A percentile compares a stretch with the other conserved stretches of the same genome.
These are phyloP conservation scores for Lichtheimia ramosa DNA, from an alignment of 371 early-diverging fungal genomes.

Conservation along the genomic window DNA sequence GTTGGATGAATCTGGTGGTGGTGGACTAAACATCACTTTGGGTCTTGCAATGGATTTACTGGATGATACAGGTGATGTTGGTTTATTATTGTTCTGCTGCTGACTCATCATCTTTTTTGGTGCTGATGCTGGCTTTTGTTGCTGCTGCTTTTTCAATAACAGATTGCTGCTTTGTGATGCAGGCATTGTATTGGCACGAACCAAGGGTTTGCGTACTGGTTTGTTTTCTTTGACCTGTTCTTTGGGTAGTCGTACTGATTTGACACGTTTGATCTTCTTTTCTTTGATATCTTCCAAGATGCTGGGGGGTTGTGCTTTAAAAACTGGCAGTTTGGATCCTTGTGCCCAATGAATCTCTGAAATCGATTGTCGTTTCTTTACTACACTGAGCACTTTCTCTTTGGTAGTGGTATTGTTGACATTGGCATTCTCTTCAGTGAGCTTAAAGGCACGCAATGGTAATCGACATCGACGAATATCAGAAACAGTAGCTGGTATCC, in stretches of 20 bases:
- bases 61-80: slow-evolving; percentile 3
- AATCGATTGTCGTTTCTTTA: slow-evolving; percentile 37
- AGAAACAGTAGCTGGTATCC: background rate
- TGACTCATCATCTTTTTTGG: no score
- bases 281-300: background rate
- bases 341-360: slow-evolving; percentile 36
- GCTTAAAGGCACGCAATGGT: slow-evolving; percentile 38
- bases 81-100: background rate
- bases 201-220: slow-evolving; percentile 14
- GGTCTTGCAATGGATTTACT: background rate
- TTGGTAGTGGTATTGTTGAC: slow-evolving; percentile 22
- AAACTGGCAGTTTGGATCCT: slow-evolving; percentile 44
- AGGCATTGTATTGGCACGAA: slow-evolving; percentile 23
- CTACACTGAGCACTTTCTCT: slow-evolving; percentile 35
- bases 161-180: slow-evolving; percentile 11
- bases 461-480: slow-evolving; percentile 31
- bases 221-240: background rate
- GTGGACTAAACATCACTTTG: slow-evolving; percentile 11
- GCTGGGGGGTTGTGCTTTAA: slow-evolving; percentile 18
- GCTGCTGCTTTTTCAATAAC: background rate
- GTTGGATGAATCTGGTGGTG: background rate
- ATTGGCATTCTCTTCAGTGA: slow-evolving; percentile 23
- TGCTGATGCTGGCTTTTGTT: no score
- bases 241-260: slow-evolving; percentile 13
- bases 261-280: slow-evolving; percentile 7